Percentiles rank a stretch among this genome's conserved stretches.
Evolutionary conservation across 164 flowering plant species (phyloP).

Genomic region (Platanus orientalis): DNA sequence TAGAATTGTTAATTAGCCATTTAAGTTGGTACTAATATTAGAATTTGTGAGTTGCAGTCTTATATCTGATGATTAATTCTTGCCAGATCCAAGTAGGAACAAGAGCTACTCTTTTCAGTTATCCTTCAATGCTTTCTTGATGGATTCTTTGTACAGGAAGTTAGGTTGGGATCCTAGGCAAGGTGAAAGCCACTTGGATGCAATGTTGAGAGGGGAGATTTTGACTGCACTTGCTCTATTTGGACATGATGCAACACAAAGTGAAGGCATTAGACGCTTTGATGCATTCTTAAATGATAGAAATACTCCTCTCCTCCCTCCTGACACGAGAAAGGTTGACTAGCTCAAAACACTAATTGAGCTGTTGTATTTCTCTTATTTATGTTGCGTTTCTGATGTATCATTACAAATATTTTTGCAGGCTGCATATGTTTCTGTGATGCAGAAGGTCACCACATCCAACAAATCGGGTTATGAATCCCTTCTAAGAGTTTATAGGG

Average conservation of each 20-base stretch:
- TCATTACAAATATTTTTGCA: constrained; percentile 26
- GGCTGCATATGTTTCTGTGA: constrained; percentile 88
- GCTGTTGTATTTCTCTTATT: not conserved
- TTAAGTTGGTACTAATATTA: too few species aligned
- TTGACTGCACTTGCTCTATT: constrained; percentile 71
- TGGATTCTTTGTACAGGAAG: constrained; percentile 61
- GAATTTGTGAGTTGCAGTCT: too few species aligned
- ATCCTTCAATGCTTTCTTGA: too few species aligned
- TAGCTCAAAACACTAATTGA: not conserved
- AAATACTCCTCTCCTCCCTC: constrained; percentile 72
- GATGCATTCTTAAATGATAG: too few species aligned
- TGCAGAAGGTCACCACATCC: constrained; percentile 59
- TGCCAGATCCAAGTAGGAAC: too few species aligned
- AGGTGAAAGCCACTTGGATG: too few species aligned
- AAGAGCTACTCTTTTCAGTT: constrained; percentile 5
- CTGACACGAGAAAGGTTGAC: too few species aligned
- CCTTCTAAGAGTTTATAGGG: too few species aligned
- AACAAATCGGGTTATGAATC: constrained; percentile 75
- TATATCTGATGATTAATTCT: too few species aligned
- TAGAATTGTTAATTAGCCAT: too few species aligned
- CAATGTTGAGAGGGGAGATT: too few species aligned
- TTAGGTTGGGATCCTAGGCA: constrained; percentile 87
- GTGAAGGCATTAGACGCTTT: constrained; percentile 76
- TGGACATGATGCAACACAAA: constrained; percentile 64
- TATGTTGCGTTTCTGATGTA: not conserved